phyloP scores from a whole-genome alignment of 805 yeast genomes.

The Cephaloascus albidus region DNA sequence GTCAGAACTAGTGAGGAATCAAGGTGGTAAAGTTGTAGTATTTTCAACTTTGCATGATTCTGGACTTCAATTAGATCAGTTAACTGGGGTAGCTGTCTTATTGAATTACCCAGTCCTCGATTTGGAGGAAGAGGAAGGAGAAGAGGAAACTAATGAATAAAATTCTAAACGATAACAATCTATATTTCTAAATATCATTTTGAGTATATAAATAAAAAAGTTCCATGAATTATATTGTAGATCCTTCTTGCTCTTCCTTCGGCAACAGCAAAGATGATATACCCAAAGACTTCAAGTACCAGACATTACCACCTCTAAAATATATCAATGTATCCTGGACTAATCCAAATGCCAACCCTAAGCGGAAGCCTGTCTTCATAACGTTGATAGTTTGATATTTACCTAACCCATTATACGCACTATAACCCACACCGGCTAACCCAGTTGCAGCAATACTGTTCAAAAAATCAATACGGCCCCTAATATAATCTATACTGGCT shows the following conservation, averaged over 20 bases:
- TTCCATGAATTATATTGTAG: not conserved
- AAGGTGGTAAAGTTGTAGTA: conserved; percentile 71
- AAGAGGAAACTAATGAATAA: conserved; percentile 22
- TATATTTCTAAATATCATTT: not conserved
- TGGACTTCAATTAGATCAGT: conserved; percentile 81
- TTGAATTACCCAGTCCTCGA: conserved; percentile 78
- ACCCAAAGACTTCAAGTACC: conserved; percentile 42
- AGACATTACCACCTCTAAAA: conserved; percentile 50
- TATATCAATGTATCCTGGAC: conserved; percentile 56
- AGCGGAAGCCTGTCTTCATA: conserved; percentile 39
- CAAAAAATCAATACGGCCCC: conserved; percentile 48
- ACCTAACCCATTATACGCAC: conserved; percentile 32
- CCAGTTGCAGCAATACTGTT: conserved; percentile 55
- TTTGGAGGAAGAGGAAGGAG: conserved; percentile 53
- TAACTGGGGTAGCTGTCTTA: conserved; percentile 88
- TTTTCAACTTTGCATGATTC: conserved; percentile 82
- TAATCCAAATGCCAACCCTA: conserved; percentile 57
- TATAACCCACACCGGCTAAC: conserved; percentile 42
- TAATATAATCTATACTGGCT: conserved; percentile 43
- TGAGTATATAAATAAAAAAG: conserved; percentile 1
- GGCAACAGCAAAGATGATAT: conserved; percentile 7
- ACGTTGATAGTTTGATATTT: conserved; percentile 30
- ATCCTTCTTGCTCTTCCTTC: not conserved
- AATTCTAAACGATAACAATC: not conserved
- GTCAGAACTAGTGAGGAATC: conserved; percentile 54